Base-by-base conservation (phyloP, 805 yeast species). In the Nakazawaea peltata region DNA sequence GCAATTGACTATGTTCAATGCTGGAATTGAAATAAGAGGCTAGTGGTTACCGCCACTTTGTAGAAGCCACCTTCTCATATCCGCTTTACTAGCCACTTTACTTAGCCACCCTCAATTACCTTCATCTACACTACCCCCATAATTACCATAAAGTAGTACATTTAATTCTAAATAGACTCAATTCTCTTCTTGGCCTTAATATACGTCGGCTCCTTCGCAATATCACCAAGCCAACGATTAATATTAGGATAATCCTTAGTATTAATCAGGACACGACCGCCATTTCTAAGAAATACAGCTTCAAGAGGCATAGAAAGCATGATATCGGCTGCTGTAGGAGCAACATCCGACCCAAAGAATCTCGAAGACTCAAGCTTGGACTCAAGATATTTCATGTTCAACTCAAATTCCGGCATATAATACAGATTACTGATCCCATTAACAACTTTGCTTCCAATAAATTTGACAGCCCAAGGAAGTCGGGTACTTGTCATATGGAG, bases 301-400 rank as follows among this genome's bases (percentile, higher is more conserved):
- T 19, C 17, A 17, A 61, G 22, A 0, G 79, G 77, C 54, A 67
- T 76, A 0, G 61, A 50, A 43, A 75, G 52, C 35, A 76, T 63
- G 36, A 81, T 65, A 43, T 74, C 81, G 7, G 79, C 81, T 3
- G 57, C 78, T 13, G 74, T 61, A n/a, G 74, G 49, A 41, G 61
- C 60, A 24, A 63, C 58, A 10, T 69, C 75, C 13, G 71, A 77
- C 44, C 74, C 66, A 45, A 50, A 73, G 2, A 7, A 7, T 10
- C 23, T 10, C 23, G 23, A 21, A 8, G 7, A 8, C 23, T 8
- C 10, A 8, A 21, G 10, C 10, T 21, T 21, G 23, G 23, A 21
- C 10, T 75, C 76, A 32, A 76, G 48, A 41, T 51, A 63, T 5
- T 51, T 52, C 42, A 74, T 45, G 26, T 60, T 58, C 28, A 44